Evolutionary conservation across 2,329 filamentous ascomycete genomes (phyloP).

Genomic region (Calycina marina): DNA sequence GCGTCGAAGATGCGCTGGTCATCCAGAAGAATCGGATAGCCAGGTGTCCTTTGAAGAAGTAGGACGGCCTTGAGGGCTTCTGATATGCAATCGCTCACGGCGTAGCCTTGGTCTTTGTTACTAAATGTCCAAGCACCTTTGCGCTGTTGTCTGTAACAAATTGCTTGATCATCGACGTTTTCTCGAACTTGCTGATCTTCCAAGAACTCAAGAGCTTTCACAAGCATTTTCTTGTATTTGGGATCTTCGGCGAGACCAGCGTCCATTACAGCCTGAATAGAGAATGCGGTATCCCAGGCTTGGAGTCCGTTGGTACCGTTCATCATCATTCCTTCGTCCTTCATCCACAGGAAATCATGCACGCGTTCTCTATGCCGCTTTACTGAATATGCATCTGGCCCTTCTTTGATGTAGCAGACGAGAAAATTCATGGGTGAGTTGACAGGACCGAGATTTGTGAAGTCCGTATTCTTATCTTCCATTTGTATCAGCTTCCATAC

Average conservation of each 20-base stretch:
- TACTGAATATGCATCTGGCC: conserved; percentile 57
- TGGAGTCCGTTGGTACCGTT: conserved; percentile 98
- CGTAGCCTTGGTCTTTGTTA: conserved; percentile 83
- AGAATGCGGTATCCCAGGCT: conserved; percentile 88
- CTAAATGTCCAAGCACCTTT: conserved; percentile 97
- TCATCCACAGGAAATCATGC: conserved; percentile 83
- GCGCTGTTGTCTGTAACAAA: conserved; percentile 76
- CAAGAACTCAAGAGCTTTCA: conserved; percentile 69
- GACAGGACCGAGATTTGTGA: conserved; percentile 73
- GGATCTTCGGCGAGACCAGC: conserved; percentile 64
- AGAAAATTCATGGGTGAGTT: conserved; percentile 86
- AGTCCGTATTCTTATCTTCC: conserved; percentile 89
- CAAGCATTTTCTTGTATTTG: conserved; percentile 71
- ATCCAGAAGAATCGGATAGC: conserved; percentile 60
- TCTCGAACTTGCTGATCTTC: conserved; percentile 85
- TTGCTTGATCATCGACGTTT: conserved; percentile 60
- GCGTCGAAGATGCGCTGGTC: conserved; percentile 73
- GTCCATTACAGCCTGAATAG: conserved; percentile 69
- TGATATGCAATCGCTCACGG: conserved; percentile 85
- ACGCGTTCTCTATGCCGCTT: conserved; percentile 66
- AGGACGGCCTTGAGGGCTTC: conserved; percentile 82
- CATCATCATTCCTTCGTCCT: conserved; percentile 79
- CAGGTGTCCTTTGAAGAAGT: conserved; percentile 63
- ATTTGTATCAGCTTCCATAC: conserved; percentile 71
- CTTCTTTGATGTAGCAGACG: conserved; percentile 71